Evolutionary conservation across 257 asterid species (phyloP).

Genomic region (Salvia rosmarinus): DNA sequence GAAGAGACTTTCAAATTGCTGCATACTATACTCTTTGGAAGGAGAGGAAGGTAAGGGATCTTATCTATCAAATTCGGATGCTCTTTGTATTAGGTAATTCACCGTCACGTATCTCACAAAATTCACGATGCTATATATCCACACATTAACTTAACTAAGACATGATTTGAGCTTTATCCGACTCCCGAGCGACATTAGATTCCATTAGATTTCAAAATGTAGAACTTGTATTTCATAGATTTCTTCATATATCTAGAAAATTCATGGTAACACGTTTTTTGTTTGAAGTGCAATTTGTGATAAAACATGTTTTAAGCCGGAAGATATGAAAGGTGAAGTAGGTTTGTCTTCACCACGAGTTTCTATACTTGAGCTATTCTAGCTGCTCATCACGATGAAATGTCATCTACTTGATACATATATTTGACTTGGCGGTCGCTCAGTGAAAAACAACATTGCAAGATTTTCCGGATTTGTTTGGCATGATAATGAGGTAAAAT

Average conservation of each 20-base stretch:
- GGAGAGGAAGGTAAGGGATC: conserved; percentile 85
- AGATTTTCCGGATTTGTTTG: conserved; percentile 94
- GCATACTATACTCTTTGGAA: conserved; percentile 75
- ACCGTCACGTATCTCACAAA: conserved; percentile 9
- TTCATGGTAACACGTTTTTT: background rate
- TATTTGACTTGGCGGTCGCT: conserved; percentile 57
- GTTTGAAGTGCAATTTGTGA: conserved; percentile 16
- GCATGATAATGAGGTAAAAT: conserved; percentile 79
- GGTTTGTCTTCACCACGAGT: conserved; percentile 6
- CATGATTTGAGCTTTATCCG: background rate
- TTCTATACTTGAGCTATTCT: background rate
- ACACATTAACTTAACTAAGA: background rate
- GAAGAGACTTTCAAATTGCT: conserved; percentile 83
- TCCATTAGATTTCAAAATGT: too few relatives aligned
- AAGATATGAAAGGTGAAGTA: conserved; percentile 2
- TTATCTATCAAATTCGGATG: conserved; percentile 19
- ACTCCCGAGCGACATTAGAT: background rate
- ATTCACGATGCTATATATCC: conserved; percentile 6
- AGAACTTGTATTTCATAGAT: too few relatives aligned
- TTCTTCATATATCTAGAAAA: conserved; percentile 4
- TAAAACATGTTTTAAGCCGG: background rate
- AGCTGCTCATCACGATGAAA: conserved; percentile 1
- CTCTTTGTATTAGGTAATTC: conserved; percentile 1
- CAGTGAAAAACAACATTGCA: conserved; percentile 70
- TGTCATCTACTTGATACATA: background rate